Percentiles rank a stretch among this genome's conserved stretches.
Evolutionary conservation across 495 filamentous ascomycete genomes (phyloP).

Genomic region (Tetracladium setigerum): DNA sequence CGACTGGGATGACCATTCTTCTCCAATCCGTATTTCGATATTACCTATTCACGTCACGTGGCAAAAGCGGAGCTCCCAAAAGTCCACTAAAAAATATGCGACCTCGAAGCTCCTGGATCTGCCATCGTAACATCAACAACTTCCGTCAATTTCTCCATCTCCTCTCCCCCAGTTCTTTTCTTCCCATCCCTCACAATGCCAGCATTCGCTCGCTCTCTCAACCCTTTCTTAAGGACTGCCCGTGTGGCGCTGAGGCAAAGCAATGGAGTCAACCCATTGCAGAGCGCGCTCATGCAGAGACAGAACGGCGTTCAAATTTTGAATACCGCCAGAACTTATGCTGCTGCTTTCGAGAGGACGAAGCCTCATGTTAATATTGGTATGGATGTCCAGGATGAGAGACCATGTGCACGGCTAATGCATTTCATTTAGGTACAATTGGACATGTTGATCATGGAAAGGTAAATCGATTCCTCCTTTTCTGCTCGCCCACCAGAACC

Average conservation of each 20-base stretch:
- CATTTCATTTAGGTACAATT: slow-evolving; percentile 65
- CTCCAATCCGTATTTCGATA: too few species aligned
- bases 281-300: slow-evolving; percentile 42
- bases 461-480: slow-evolving; percentile 38
- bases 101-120: too few species aligned
- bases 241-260: slow-evolving; percentile 54
- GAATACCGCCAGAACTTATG: slow-evolving; percentile 64
- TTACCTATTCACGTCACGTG: too few species aligned
- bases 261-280: slow-evolving; percentile 57
- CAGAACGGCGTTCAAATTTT: slow-evolving; percentile 60
- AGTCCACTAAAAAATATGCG: too few species aligned
- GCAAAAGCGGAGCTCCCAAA: too few species aligned
- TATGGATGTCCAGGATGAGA: slow-evolving; percentile 29
- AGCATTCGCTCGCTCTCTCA: slow-evolving; percentile 51
- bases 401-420: background rate
- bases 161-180: slow-evolving; percentile 5
- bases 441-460: slow-evolving; percentile 99
- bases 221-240: slow-evolving; percentile 62
- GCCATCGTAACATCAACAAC: too few species aligned
- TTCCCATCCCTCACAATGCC: slow-evolving; percentile 16
- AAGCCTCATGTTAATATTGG: slow-evolving; percentile 99
- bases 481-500: background rate
- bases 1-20: too few species aligned
- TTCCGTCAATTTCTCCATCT: background rate
- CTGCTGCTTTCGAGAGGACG: slow-evolving; percentile 73